Percentiles rank a stretch among this genome's conserved stretches.
Conservation (phyloP, 108 stramenopile species). For the Cyclotella atomus region DNA sequence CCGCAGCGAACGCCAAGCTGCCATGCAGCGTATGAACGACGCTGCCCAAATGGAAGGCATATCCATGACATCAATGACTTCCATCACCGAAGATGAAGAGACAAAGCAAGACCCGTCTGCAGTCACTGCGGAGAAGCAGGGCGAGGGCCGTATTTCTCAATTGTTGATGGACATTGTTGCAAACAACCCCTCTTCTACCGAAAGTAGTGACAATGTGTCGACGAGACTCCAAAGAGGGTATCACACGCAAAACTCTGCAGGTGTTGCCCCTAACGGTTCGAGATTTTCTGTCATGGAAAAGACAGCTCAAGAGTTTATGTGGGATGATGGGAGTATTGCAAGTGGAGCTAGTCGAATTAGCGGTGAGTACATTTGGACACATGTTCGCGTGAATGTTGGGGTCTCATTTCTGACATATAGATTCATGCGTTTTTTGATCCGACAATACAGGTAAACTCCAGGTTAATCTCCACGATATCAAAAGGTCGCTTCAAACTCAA, state of each 20-base stretch:
- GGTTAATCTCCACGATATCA: slow-evolving; percentile 26
- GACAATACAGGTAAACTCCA: background rate
- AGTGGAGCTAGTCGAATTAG: background rate
- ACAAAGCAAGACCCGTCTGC: background rate
- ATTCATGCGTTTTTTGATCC: background rate
- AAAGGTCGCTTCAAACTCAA: slow-evolving; percentile 7
- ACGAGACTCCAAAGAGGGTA: background rate
- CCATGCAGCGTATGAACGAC: slow-evolving; percentile 45
- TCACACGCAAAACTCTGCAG: background rate
- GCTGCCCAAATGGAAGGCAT: slow-evolving; percentile 21
- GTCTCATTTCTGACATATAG: background rate
- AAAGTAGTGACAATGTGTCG: background rate
- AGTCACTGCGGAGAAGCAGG: background rate
- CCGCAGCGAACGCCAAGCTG: slow-evolving; percentile 30
- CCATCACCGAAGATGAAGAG: background rate
- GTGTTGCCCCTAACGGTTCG: slow-evolving; percentile 1
- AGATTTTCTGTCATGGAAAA: background rate
- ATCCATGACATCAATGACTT: background rate
- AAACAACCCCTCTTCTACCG: background rate
- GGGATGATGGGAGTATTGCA: slow-evolving; percentile 21
- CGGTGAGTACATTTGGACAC: no score
- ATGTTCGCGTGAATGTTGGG: background rate
- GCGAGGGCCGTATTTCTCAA: background rate
- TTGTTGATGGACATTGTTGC: background rate
- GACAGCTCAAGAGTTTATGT: slow-evolving; percentile 10